These are phyloP conservation scores for Saccharomycopsis malanga DNA, from an alignment of 805 yeast species.

Conservation along the genomic window DNA sequence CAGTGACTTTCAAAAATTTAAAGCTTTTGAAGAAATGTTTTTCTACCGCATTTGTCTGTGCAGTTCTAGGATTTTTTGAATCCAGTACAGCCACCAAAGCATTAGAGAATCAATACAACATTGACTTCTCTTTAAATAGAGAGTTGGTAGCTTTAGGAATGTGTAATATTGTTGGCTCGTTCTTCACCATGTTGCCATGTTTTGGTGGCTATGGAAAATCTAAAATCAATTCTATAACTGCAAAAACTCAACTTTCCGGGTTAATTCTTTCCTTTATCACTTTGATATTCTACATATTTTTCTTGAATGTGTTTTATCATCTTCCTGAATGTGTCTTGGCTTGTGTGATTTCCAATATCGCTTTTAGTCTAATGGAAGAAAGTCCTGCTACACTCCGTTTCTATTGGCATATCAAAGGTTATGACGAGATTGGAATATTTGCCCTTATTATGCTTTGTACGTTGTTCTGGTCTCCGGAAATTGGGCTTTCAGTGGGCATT, in stretches of 20 bases:
- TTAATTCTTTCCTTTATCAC: conserved; percentile 19
- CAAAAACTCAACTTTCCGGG: conserved; percentile 21
- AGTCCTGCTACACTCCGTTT: conserved; percentile 37
- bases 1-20: conserved; percentile 21
- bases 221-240: conserved; percentile 71
- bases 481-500: conserved; percentile 34
- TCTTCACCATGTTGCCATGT: conserved; percentile 64
- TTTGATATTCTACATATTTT: conserved; percentile 26
- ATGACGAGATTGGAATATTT: conserved; percentile 30
- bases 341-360: conserved; percentile 39
- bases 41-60: conserved; percentile 38
- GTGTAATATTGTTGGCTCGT: conserved; percentile 56
- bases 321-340: conserved; percentile 40
- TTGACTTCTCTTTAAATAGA: conserved; percentile 78
- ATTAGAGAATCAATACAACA: conserved; percentile 60
- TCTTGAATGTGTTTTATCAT: conserved; percentile 29
- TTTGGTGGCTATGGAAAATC: conserved; percentile 97
- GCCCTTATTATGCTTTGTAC: conserved; percentile 22
- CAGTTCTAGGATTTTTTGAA: conserved; percentile 85
- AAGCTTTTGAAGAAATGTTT: conserved; percentile 31
- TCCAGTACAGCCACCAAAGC: conserved; percentile 90
- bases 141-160: conserved; percentile 86
- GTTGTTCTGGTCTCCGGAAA: conserved; percentile 32
- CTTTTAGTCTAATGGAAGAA: conserved; percentile 37
- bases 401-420: conserved; percentile 38